A percentile compares a stretch with the other conserved stretches of the same genome.
These are phyloP conservation scores for Microstroma glucosiphilum DNA, from an alignment of 1,284 basidiomycete genomes.

Conservation along the genomic window DNA sequence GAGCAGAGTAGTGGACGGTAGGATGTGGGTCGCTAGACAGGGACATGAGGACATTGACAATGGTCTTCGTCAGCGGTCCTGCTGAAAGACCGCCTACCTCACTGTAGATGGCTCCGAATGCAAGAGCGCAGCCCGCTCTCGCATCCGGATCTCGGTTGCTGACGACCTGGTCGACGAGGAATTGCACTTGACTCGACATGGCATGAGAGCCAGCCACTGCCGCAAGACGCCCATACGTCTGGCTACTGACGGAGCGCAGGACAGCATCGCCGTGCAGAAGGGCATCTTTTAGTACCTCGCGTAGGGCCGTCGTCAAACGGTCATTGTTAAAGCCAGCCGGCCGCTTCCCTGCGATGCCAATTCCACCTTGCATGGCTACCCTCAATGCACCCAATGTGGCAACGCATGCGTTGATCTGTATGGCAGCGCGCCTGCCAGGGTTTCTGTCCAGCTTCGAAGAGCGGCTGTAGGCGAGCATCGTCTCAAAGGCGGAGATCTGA, in stretches of 20 bases:
- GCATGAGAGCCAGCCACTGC: constrained; percentile 77
- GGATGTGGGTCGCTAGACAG: constrained; percentile 94
- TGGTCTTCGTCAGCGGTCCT: constrained; percentile 88
- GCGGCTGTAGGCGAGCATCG: constrained; percentile 60
- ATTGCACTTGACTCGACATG: constrained; percentile 80
- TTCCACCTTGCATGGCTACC: constrained; percentile 23
- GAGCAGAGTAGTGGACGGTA: constrained; percentile 86
- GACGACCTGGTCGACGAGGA: constrained; percentile 90
- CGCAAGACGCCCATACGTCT: constrained; percentile 80
- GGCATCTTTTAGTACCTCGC: constrained; percentile 74
- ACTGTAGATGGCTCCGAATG: constrained; percentile 88
- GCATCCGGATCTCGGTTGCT: constrained; percentile 88
- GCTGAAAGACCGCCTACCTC: constrained; percentile 89
- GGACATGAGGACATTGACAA: constrained; percentile 91
- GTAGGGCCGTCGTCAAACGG: constrained; percentile 65
- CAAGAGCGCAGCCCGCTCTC: constrained; percentile 85
- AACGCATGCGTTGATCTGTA: constrained; percentile 74
- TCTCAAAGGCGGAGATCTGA: constrained; percentile 63
- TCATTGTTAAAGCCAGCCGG: constrained; percentile 54
- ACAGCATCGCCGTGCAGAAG: constrained; percentile 73
- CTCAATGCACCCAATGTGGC: constrained; percentile 71
- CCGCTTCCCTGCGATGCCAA: constrained; percentile 26
- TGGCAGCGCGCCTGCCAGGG: constrained; percentile 77
- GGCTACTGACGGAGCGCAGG: constrained; percentile 74
- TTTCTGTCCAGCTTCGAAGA: constrained; percentile 82